Base-by-base conservation (phyloP, 768 basidiomycete species). In the Infundibulicybe gibba region DNA sequence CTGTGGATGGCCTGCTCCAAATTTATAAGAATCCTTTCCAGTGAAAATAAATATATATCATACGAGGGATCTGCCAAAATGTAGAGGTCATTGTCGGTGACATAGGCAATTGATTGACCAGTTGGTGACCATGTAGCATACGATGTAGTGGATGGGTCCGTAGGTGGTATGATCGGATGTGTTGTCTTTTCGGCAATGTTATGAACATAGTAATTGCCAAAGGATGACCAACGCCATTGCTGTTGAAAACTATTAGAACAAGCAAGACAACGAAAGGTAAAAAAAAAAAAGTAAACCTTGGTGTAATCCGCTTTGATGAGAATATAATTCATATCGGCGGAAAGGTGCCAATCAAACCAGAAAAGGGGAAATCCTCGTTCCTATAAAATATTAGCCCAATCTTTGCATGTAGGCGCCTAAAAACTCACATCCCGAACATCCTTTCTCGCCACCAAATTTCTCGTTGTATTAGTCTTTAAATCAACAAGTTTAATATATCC, bases 161-260 rank as follows among this genome's bases (percentile, higher is more conserved):
- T 71, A 0, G 87, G 87, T 1, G 81, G 70, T 48, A 81, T 71
- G 38, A 98, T 72, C 1, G 92, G 84, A 49, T 76, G 75, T 1
- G 94, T 94, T 14, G 59, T 58, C 49, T 83, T 80, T 6, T 81
- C 75, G 19, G 72, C 77, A 35, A 97, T 71, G 54, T 83, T 77
- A 67, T 97, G 87, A n/a, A 99, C 75, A 63, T 91, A 95, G 61
- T 94, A 98, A 64, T 94, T 97, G 14, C 89, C 87, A 59, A 86
- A 86, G 47, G 81, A 83, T 5, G 94, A 97, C 64, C 87, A 78
- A 40, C 97, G 83, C 97, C 97, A 99, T 85, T 94, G 90, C 86
- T 94, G 52, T 13, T n/a, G 13, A 21, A 6, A 8, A 15, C 13
- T 15, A 11, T 34, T 14, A 12, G 21, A 30, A 20, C 32, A 32